Evolutionary conservation across 768 basidiomycete species (phyloP), one percentile per base, ranked within the genome.

Genomic region (Chalciporus chontae): DNA sequence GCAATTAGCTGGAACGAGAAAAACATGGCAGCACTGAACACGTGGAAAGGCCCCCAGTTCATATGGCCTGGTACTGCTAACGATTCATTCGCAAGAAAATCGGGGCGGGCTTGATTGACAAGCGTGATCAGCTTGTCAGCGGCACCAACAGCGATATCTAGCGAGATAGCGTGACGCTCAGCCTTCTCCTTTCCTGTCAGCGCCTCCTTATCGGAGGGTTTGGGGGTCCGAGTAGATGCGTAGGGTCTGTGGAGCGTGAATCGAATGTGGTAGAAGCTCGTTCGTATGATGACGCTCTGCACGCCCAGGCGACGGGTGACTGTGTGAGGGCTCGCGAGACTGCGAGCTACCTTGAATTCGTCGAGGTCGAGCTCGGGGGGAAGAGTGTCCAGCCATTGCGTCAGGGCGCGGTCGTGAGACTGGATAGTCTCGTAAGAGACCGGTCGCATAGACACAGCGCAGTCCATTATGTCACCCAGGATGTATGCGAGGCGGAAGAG

Each of bases 1-100:
- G 83, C 78, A 59, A 90, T 84, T 43, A 91, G 77, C 59, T 91
- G 88, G 71, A 90, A 90, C n/a, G 87, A 86, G 77, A 91, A 90
- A 70, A 91, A 91, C 84, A 91, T 90, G 43, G 87, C 87, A 17
- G 90, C 87, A 42, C 84, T 84, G 72, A 91, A 91, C 57, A 85
- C 81, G 61, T 92, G 88, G 70, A 86, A 87, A 0, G 88, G 86
- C 4, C 84, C 84, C 83, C 87, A 89, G 57, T 81, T 83, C 78
- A 91, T 83, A 67, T 92, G 89, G 3, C 86, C 87, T 29, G 87
- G 87, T 8, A 89, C 85, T 8, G 85, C 80, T 51, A 84, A 69
- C 15, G 84, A 77, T 13, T 80, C 77, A 47, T 82, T 87, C 32
- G 80, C 79, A 27, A 88, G 71, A 65, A 87, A 86, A 62, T 89